Percentiles rank a stretch among this genome's conserved stretches.
phyloP scores from a whole-genome alignment of 2,329 filamentous ascomycete genomes.

The Claviceps sp. region DNA sequence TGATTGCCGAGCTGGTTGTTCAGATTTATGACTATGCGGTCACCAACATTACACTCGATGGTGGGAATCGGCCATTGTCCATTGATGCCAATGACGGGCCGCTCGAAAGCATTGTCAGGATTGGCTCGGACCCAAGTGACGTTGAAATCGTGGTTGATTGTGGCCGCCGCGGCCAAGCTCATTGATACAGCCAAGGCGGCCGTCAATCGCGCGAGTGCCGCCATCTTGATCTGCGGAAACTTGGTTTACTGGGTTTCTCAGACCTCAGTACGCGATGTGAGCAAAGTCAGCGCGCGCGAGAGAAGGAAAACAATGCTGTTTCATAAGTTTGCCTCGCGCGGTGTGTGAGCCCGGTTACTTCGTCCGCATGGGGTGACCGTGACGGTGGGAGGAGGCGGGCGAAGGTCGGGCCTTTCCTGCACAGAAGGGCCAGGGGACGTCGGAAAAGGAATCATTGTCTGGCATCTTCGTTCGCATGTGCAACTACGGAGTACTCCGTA shows the following conservation, averaged over 20 bases:
- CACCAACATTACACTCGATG: conserved; percentile 49
- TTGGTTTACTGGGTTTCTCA: not conserved
- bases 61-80: conserved; percentile 59
- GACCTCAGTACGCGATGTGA: not conserved
- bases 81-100: conserved; percentile 66
- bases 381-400: not conserved
- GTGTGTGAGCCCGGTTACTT: not conserved
- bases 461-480: too few species aligned
- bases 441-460: not conserved
- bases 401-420: not conserved
- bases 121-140: conserved; percentile 59
- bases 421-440: not conserved
- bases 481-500: too few species aligned
- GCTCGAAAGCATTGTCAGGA: conserved; percentile 52
- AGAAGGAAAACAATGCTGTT: not conserved
- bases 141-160: conserved; percentile 50
- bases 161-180: conserved; percentile 20
- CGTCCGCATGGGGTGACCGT: not conserved
- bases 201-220: conserved; percentile 6
- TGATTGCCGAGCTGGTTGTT: conserved; percentile 49
- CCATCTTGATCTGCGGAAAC: conserved; percentile 6
- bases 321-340: not conserved
- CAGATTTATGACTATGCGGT: conserved; percentile 44
- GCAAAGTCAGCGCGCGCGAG: not conserved
- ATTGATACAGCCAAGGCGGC: conserved; percentile 9